These are phyloP conservation scores for Oryza officinalis DNA, from an alignment of 176 grass and related monocot species.

Conservation along the genomic window DNA sequence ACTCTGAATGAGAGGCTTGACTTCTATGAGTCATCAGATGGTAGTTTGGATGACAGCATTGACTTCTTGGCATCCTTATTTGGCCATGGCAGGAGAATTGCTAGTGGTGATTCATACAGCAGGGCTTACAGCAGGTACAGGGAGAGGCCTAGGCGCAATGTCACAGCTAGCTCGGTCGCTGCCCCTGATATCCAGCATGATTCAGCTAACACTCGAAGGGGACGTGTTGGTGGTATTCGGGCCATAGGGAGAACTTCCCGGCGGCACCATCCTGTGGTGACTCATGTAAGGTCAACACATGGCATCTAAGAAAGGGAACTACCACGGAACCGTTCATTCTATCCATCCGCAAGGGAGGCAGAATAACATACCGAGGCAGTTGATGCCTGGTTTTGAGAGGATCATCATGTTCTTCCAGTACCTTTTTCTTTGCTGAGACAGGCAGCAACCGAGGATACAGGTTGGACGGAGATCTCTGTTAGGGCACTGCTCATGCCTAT, in stretches of 20 bases:
- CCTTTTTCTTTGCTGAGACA: constrained; percentile 34
- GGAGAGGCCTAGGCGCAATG: not conserved
- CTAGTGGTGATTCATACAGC: constrained; percentile 2
- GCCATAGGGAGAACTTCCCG: constrained; percentile 27
- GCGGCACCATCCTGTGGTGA: constrained; percentile 23
- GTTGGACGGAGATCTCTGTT: constrained; percentile 39
- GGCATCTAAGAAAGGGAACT: constrained; percentile 31
- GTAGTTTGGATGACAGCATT: constrained; percentile 44
- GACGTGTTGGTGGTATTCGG: constrained; percentile 26
- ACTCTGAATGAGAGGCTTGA: constrained; percentile 52
- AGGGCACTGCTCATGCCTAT: constrained; percentile 27
- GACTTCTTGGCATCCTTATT: constrained; percentile 55
- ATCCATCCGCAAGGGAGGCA: constrained; percentile 38
- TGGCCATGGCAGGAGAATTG: constrained; percentile 45
- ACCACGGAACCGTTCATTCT: constrained; percentile 20
- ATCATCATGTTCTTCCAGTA: constrained; percentile 24
- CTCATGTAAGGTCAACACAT: constrained; percentile 30
- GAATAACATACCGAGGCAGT: constrained; percentile 39
- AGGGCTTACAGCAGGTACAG: not conserved
- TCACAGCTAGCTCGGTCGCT: not conserved
- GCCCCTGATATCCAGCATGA: not conserved
- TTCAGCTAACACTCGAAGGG: not conserved
- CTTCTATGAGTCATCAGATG: constrained; percentile 51
- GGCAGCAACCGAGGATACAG: constrained; percentile 24
- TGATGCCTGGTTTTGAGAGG: constrained; percentile 15